A percentile compares a stretch with the other conserved stretches of the same genome.
Evolutionary conservation across 148 eudicot species (phyloP).

Genomic region (Bassia scoparia): DNA sequence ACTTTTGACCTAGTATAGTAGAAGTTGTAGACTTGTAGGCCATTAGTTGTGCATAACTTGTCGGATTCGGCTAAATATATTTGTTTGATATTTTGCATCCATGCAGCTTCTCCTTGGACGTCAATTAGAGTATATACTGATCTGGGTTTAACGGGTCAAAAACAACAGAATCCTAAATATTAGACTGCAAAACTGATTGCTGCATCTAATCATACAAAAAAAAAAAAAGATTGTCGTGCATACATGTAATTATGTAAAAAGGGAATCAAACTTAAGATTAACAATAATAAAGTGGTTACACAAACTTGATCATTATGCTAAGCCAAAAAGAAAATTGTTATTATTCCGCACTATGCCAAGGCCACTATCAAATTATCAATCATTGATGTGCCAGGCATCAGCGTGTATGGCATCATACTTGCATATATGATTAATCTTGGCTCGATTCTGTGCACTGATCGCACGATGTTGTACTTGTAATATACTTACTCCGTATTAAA

Average conservation of each 20-base stretch:
- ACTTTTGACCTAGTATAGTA: too few species aligned
- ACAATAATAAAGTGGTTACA: not conserved
- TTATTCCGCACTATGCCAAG: not conserved
- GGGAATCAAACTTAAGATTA: constrained; percentile 1
- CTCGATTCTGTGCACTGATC: not conserved
- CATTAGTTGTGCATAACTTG: too few species aligned
- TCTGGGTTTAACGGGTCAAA: not conserved
- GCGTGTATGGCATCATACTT: not conserved
- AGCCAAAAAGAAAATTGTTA: constrained; percentile 3
- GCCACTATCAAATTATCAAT: too few species aligned
- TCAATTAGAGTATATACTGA: not conserved
- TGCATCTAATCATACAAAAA: not conserved
- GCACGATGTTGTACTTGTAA: not conserved
- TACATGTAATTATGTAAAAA: not conserved
- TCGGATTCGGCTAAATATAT: too few species aligned
- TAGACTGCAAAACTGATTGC: not conserved
- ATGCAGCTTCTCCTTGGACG: not conserved
- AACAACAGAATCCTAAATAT: not conserved
- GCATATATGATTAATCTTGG: not conserved
- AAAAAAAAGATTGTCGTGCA: not conserved
- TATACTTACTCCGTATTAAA: too few species aligned
- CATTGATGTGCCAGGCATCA: not conserved
- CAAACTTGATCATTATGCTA: not conserved
- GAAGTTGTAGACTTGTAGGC: too few species aligned
- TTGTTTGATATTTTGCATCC: too few species aligned